These are phyloP conservation scores for Stromatinia cepivora DNA, from an alignment of 2,329 filamentous ascomycete species.

Conservation along the genomic window DNA sequence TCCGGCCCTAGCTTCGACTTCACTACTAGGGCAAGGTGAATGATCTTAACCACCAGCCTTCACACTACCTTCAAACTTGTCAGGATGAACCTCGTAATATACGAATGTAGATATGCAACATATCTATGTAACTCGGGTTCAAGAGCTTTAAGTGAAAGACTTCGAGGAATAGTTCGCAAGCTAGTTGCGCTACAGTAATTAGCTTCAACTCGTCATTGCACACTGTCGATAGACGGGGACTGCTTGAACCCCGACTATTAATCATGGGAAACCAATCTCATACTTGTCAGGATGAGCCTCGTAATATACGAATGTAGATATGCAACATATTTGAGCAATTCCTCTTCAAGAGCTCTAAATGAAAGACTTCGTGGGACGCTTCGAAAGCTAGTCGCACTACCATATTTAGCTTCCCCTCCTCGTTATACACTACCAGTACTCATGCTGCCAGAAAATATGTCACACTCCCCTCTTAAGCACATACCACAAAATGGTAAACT, in stretches of 20 bases:
- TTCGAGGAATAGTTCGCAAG: background rate
- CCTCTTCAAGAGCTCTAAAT: background rate
- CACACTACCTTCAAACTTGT: background rate
- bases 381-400: background rate
- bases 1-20: too few species aligned
- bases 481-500: too few species aligned
- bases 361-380: background rate
- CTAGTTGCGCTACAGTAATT: background rate
- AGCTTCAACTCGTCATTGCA: too few species aligned
- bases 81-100: background rate
- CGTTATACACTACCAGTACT: too few species aligned
- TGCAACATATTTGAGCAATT: too few species aligned
- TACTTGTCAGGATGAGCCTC: background rate
- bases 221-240: too few species aligned
- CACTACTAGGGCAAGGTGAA: background rate
- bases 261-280: too few species aligned
- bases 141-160: background rate
- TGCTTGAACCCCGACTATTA: too few species aligned
- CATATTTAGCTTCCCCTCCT: background rate
- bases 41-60: background rate
- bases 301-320: rapidly evolving
- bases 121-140: background rate
- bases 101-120: background rate
- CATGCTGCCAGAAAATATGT: too few species aligned
- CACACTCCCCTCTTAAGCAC: too few species aligned